Evolutionary conservation across 352 stramenopile genomes (phyloP).

Genomic region (Thalassiosira ordinaria): DNA sequence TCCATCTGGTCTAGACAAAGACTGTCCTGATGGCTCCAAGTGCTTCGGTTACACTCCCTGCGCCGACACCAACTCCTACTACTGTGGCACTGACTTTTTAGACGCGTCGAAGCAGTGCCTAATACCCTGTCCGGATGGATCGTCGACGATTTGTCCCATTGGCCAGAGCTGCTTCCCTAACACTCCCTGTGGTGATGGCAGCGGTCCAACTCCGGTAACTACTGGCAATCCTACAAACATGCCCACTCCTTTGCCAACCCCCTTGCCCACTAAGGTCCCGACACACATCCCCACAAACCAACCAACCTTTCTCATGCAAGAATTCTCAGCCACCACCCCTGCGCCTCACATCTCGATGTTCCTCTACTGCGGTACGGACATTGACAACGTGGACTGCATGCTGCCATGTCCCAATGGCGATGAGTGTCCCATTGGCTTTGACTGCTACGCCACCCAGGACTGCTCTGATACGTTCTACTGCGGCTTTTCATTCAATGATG

Average conservation of each 20-base stretch:
- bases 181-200: constrained; percentile 55
- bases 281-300: constrained; percentile 30
- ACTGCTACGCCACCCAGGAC: constrained; percentile 61
- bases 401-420: constrained; percentile 52
- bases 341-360: constrained; percentile 55
- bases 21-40: constrained; percentile 48
- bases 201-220: neutral
- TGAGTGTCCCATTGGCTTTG: constrained; percentile 49
- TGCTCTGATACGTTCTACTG: constrained; percentile 63
- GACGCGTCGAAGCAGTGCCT: constrained; percentile 20
- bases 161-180: constrained; percentile 63
- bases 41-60: constrained; percentile 63
- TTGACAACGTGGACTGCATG: constrained; percentile 58
- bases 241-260: too few relatives aligned
- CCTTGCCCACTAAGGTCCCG: constrained; percentile 25
- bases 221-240: neutral
- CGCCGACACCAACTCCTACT: constrained; percentile 58
- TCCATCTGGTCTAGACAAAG: constrained; percentile 49
- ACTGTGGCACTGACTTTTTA: constrained; percentile 38
- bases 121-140: constrained; percentile 40
- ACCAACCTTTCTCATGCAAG: constrained; percentile 24
- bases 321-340: constrained; percentile 20
- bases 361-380: constrained; percentile 55
- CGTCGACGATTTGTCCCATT: constrained; percentile 39
- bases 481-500: constrained; percentile 41